Evolutionary conservation across 1,284 basidiomycete genomes (phyloP), one percentile per base, ranked within the genome.

Genomic region (Sanghuangporus baumii): DNA sequence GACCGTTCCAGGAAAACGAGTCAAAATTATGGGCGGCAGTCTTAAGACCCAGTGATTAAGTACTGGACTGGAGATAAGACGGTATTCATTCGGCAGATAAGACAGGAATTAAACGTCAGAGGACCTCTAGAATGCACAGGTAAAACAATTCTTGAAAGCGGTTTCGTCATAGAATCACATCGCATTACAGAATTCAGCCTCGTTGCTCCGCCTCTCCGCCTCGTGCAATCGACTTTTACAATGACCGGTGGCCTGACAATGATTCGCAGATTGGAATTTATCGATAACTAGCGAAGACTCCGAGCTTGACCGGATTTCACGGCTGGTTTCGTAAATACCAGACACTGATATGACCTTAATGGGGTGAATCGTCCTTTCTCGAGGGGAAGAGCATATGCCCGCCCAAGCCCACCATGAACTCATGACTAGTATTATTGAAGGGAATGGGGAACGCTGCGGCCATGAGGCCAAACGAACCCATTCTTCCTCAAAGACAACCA

Each of bases 401-500:
- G 26, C 26, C 26, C 26, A 31, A 31, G 26, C 26, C 26, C 26
- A 31, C 36, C 31, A 37, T 8, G 31, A 34, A 34, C 52, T 14
- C 52, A 54, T 37, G 52, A 37, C 31, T 26, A 8, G 18, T 31
- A 6, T 36, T 16, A 54, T n/a, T 58, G 57, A 48, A 23, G 26
- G 46, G 5, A 16, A 0, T 12, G 26, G 52, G 18, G 38, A 14
- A 34, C 9, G 36, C 46, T 40, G 38, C 34, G n/a, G 34, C 54
- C 60, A 61, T 61, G 52, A 56, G 60, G 54, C n/a, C 43, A 23
- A 52, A 61, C 12, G 11, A 36, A 12, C n/a, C 14, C 16, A 31
- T 48, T 55, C 41, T 56, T 7, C 6, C 14, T 20, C 40, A 31
- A 31, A 48, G 38, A 41, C 50, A 50, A 20, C n/a, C 36, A 11